A percentile compares a stretch with the other conserved stretches of the same genome.
These are phyloP conservation scores for Ilyonectria sp. DNA, from an alignment of 2,329 filamentous ascomycete species.

Conservation along the genomic window DNA sequence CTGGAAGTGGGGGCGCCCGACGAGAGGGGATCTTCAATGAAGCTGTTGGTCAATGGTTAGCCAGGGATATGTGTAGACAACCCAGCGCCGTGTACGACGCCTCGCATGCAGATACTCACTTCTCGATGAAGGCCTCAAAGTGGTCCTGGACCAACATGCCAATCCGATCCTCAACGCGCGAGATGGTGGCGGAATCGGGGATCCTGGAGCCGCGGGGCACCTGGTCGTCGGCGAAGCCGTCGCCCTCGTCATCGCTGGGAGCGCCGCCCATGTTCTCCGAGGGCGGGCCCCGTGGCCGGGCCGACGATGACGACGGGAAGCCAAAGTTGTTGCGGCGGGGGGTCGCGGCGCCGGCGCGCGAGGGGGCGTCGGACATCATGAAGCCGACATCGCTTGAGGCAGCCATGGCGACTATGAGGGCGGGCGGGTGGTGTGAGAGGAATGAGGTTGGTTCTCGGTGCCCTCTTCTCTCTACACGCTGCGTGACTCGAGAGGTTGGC, in stretches of 20 bases:
- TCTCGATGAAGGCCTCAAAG: constrained; percentile 86
- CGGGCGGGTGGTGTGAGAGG: background rate
- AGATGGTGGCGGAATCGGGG: constrained; percentile 68
- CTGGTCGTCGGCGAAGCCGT: constrained; percentile 76
- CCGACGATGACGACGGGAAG: constrained; percentile 66
- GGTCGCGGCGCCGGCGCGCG: constrained; percentile 58
- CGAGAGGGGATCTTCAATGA: constrained; percentile 77
- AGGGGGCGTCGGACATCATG: constrained; percentile 70
- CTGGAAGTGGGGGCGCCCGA: constrained; percentile 77
- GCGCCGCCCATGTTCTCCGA: constrained; percentile 71
- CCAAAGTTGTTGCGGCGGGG: constrained; percentile 58
- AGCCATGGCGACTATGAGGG: constrained; percentile 56
- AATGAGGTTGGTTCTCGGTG: background rate
- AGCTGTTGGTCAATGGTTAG: constrained; percentile 58
- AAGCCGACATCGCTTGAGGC: constrained; percentile 70
- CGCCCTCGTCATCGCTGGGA: constrained; percentile 73
- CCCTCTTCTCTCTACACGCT: background rate
- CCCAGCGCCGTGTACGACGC: background rate
- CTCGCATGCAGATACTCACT: constrained; percentile 61
- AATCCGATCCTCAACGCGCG: constrained; percentile 82
- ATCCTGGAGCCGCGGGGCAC: constrained; percentile 67
- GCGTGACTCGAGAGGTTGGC: background rate
- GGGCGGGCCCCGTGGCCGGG: constrained; percentile 69
- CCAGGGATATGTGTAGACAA: background rate
- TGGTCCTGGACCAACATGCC: constrained; percentile 81